Evolutionary conservation across 2,329 filamentous ascomycete species (phyloP).

Genomic region (Epichloe hybrida): DNA sequence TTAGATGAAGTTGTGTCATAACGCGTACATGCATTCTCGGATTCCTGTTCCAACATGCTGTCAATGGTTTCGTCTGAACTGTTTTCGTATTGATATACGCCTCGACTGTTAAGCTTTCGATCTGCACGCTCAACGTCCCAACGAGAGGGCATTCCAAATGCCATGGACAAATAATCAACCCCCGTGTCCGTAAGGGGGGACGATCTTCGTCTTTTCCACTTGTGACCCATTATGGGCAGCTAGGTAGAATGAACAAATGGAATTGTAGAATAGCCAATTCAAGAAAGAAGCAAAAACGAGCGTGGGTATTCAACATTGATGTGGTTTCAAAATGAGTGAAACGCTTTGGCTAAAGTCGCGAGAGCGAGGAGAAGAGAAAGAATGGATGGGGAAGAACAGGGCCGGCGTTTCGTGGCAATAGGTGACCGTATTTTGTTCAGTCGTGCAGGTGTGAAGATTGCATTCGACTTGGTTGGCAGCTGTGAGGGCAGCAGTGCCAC

Average conservation of each 20-base stretch:
- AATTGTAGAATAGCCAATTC: neutral
- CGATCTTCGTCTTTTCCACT: neutral
- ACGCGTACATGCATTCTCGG: neutral
- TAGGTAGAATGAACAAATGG: neutral
- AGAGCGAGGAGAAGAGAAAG: neutral
- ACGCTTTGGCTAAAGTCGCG: neutral
- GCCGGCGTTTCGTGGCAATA: neutral
- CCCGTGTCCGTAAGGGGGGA: constrained; percentile 3
- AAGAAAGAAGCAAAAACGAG: neutral
- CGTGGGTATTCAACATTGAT: neutral
- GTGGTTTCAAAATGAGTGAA: neutral
- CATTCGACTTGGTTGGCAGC: neutral
- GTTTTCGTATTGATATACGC: neutral
- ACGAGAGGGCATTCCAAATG: constrained; percentile 15
- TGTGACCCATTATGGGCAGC: constrained; percentile 10
- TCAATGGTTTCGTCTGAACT: constrained; percentile 1
- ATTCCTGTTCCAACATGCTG: neutral
- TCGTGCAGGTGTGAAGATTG: neutral
- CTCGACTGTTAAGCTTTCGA: neutral
- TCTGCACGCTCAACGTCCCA: constrained; percentile 5
- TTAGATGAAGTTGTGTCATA: neutral
- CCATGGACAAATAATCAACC: constrained; percentile 15
- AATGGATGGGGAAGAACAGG: neutral
- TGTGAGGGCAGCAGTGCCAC: neutral
- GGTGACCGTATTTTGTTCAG: neutral